Evolutionary conservation across 768 basidiomycete species (phyloP).

Genomic region (Rhizopogon salebrosus): DNA sequence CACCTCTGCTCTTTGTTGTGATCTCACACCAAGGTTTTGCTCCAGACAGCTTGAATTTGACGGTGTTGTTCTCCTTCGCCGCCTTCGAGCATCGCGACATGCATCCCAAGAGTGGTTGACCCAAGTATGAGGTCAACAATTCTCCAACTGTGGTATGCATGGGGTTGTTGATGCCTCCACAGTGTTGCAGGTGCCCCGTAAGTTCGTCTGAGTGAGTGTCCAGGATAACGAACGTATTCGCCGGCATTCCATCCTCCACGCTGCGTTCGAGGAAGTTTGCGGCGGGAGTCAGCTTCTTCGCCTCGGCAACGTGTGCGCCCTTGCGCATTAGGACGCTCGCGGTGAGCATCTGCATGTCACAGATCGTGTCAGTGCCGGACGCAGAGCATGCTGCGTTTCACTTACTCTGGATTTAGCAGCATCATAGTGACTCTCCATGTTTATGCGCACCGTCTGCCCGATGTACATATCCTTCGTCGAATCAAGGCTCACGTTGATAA

Average conservation of each 20-base stretch:
- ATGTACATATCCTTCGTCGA: background rate
- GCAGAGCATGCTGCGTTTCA: too few relatives aligned
- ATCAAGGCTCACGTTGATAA: background rate
- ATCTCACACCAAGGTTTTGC: background rate
- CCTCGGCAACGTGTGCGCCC: background rate
- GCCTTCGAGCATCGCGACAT: background rate
- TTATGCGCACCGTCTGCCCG: rapidly evolving
- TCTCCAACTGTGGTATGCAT: background rate
- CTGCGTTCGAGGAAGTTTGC: background rate
- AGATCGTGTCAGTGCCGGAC: too few relatives aligned
- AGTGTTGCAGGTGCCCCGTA: background rate
- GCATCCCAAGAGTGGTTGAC: rapidly evolving
- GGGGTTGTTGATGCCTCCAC: background rate
- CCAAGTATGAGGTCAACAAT: background rate
- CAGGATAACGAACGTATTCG: background rate
- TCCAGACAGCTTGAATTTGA: background rate
- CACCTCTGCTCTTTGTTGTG: background rate
- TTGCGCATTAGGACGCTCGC: background rate
- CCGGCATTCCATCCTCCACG: background rate
- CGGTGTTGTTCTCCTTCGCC: background rate
- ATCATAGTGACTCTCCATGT: background rate
- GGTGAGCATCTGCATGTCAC: background rate
- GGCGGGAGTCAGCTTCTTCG: background rate
- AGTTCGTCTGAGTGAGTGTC: background rate
- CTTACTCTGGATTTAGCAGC: background rate